Evolutionary conservation across 805 yeast species (phyloP), one percentile per base, ranked within the genome.

Genomic region (Lipomyces spencermartinsiae): DNA sequence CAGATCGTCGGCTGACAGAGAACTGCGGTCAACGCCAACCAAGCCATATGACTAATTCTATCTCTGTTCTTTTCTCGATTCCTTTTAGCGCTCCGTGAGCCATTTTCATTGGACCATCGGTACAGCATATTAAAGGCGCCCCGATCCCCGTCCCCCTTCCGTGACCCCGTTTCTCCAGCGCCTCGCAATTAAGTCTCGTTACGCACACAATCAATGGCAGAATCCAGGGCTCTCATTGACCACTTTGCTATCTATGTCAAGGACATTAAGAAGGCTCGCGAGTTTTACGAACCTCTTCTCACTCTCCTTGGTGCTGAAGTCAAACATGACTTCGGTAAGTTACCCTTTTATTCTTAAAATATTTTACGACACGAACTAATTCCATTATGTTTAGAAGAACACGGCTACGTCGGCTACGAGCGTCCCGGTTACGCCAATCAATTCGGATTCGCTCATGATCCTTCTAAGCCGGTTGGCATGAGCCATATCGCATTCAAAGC

Each of bases 281-380:
- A 2, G 2, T 64, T 59, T 54, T 64, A 59, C 51, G 67, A 64
- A 14, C 63, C 63, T 14, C 46, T 64, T 37, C 49, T 59, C n/a
- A 25, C 43, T 7, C 61, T 64, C 10, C 58, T 64, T 7, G 67
- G 61, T 6, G 59, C 46, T 29, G 35, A 62, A 43, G 58, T 51
- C 57, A 33, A 16, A 19, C 8, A 39, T 25, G 35, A 59, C 22
- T 19, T 14, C 29, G 61, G 65, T 62, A 56, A 31, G 60, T 46
- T 10, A 14, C n/a, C n/a, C 22, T 43, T 19, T 46, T 8, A 16
- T 31, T 31, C n/a, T 7, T 7, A 4, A 2, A 2, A 39, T 39
- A 39, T 16, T 4, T 39, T 39, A 1, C 49, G 8, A 16, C 39
- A 35, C 5, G 7, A 10, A 5, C 39, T 8, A 35, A 35, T 49